Base-by-base conservation (phyloP, 2,329 filamentous ascomycete genomes). In the Fusarium mundagurra region DNA sequence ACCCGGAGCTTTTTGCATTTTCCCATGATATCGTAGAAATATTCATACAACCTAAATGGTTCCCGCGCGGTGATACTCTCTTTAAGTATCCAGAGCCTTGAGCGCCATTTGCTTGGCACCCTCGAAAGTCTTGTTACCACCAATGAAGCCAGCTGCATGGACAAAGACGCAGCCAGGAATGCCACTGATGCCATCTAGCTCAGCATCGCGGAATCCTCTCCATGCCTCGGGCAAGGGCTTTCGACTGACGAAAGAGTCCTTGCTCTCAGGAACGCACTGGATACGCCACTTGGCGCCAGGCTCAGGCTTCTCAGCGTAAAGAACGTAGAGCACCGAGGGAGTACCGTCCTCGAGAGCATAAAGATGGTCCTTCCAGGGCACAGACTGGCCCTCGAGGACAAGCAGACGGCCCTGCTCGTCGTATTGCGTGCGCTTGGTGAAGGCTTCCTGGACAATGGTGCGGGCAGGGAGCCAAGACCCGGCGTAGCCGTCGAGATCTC, bases 351-450 rank as follows among this genome's bases (percentile, higher is more conserved):
- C 96, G 34, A 98, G 89, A 24, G 89, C 91, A 85, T 98, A 98
- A 24, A 99, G 88, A 83, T 99, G 96, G 80, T 98, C 96, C 82
- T 97, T 96, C 96, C 96, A 98, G 5, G 96, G 96, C 69, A 96
- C 93, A 67, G 93, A 91, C 81, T 93, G 91, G 41, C 86, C 86
- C 73, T 93, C 89, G 64, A 99, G 88, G 33, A 98, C 92, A 78
- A 98, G 87, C 69, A 98, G 90, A 72, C 94, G 91, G 64, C 95
- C 95, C 74, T 92, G 85, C 16, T 91, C 80, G 81, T 98, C 93
- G 80, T 91, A 89, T 75, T 92, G 86, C 34, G 84, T 81, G 63
- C 96, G 91, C 73, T 88, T 88, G 39, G 87, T 85, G 81, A 96
- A 98, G 16, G 96, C 95, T 47, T 89, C 84, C 75, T 91, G 89